A percentile compares a stretch with the other conserved stretches of the same genome.
These are phyloP conservation scores for Jackrogersella multiformis DNA, from an alignment of 495 filamentous ascomycete genomes.

Conservation along the genomic window DNA sequence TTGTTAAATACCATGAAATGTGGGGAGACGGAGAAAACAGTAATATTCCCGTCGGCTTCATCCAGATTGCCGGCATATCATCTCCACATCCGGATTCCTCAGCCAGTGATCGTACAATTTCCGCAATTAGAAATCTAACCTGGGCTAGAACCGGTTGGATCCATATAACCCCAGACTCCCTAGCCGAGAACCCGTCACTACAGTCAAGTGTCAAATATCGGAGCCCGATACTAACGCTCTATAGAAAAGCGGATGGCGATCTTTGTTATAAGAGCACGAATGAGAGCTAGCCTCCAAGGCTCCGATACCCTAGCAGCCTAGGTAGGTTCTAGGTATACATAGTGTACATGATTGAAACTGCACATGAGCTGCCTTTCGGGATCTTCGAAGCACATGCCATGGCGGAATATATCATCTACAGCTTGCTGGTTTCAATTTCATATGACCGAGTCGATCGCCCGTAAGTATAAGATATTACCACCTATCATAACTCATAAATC, in stretches of 20 bases:
- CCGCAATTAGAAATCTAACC: constrained; percentile 2
- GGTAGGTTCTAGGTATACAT: background rate
- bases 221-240: background rate
- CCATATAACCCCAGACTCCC: constrained; percentile 4
- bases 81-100: constrained; percentile 16
- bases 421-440: background rate
- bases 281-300: background rate
- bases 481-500: background rate
- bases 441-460: background rate
- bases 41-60: constrained; percentile 38
- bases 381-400: background rate
- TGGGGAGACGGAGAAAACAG: constrained; percentile 23
- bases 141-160: constrained; percentile 21
- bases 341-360: background rate
- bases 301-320: background rate
- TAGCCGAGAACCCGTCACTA: background rate
- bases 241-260: background rate
- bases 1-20: constrained; percentile 2
- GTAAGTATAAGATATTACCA: background rate
- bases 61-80: constrained; percentile 41
- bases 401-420: background rate
- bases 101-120: constrained; percentile 5
- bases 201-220: background rate
- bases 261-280: background rate
- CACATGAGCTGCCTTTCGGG: background rate